Conservation (phyloP, 345 rosid genomes). For the Raphanus sativus region DNA sequence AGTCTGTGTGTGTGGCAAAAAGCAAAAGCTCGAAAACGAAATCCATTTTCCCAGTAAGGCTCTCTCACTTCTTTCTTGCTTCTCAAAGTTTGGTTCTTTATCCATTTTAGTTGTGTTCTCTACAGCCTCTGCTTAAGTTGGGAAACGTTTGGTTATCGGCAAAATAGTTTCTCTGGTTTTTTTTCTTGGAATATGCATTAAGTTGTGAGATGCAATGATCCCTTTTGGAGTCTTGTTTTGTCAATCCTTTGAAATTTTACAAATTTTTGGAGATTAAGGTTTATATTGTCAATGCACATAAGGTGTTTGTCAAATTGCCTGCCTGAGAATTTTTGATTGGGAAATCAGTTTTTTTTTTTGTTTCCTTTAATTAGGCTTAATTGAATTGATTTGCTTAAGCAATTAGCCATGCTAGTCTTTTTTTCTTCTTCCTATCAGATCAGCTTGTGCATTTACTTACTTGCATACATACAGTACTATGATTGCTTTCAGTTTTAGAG, state of each 20-base stretch:
- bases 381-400: not conserved
- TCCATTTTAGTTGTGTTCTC: conserved; percentile 5
- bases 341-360: not conserved
- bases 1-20: not conserved
- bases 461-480: not conserved
- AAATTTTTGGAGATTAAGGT: not conserved
- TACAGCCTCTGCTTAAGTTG: too few species aligned
- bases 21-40: conserved; percentile 29
- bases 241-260: not conserved
- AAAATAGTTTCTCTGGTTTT: not conserved
- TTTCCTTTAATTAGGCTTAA: not conserved
- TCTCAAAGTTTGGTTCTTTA: not conserved
- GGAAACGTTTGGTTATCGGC: too few species aligned
- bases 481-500: conserved; percentile 16
- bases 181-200: not conserved
- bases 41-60: conserved; percentile 31
- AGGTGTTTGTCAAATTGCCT: conserved; percentile 35
- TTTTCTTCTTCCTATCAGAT: not conserved
- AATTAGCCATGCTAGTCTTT: not conserved
- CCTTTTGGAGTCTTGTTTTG: too few species aligned
- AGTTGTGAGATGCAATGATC: conserved; percentile 5
- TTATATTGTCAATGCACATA: conserved; percentile 10
- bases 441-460: conserved; percentile 14
- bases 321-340: not conserved
- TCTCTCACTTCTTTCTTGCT: conserved; percentile 11